These are phyloP conservation scores for Paraurostyla sp. DNA, from an alignment of 73 alveolate species.

Conservation along the genomic window DNA sequence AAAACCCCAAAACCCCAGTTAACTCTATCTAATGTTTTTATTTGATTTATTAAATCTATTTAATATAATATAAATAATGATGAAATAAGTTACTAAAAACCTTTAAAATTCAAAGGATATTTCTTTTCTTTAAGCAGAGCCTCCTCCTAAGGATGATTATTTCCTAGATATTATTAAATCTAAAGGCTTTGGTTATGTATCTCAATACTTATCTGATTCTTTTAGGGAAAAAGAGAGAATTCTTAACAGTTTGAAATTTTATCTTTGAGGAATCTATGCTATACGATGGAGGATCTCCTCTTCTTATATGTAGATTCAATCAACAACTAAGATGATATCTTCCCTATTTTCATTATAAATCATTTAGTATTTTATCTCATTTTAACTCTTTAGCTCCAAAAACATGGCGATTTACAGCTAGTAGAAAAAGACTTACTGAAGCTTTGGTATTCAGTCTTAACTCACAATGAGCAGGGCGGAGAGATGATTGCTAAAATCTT, in stretches of 20 bases:
- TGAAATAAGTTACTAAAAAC: too few species aligned
- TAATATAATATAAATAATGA: too few species aligned
- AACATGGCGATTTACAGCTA: conserved; percentile 20
- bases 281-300: not conserved
- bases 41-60: too few species aligned
- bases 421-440: conserved; percentile 15
- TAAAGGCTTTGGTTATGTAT: conserved; percentile 40
- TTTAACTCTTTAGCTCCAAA: not conserved
- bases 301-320: conserved; percentile 29
- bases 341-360: conserved; percentile 12
- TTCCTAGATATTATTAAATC: conserved; percentile 26
- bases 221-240: conserved; percentile 10
- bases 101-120: too few species aligned
- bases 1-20: too few species aligned
- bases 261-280: not conserved
- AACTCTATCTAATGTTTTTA: too few species aligned
- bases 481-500: conserved; percentile 40
- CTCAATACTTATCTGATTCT: not conserved
- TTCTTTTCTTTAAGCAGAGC: too few species aligned
- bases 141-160: conserved; percentile 23
- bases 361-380: not conserved
- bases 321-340: not conserved
- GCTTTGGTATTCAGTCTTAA: conserved; percentile 6
- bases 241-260: not conserved
- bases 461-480: not conserved